These are phyloP conservation scores for Mercurialis annua DNA, from an alignment of 345 rosid species.

Conservation along the genomic window DNA sequence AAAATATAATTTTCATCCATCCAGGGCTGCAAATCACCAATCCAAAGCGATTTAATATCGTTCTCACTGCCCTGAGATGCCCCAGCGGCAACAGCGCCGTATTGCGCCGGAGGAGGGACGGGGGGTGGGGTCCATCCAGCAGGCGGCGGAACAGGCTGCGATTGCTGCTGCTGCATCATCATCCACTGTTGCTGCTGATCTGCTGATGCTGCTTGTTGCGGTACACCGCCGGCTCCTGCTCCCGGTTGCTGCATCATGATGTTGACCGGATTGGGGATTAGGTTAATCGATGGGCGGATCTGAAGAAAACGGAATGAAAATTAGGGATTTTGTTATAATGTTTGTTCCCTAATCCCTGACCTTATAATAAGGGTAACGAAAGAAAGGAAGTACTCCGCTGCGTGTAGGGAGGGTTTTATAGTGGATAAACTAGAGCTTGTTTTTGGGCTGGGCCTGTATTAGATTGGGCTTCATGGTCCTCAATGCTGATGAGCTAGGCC, in stretches of 20 bases:
- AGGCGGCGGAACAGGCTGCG: constrained; percentile 62
- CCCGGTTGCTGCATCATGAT: constrained; percentile 79
- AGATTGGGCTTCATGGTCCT: background rate
- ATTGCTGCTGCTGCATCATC: constrained; percentile 57
- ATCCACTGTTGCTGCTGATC: constrained; percentile 57
- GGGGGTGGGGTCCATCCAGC: constrained; percentile 80
- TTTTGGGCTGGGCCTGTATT: background rate
- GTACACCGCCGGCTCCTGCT: constrained; percentile 45
- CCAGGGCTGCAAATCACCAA: constrained; percentile 87
- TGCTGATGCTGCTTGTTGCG: constrained; percentile 41
- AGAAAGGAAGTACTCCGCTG: background rate
- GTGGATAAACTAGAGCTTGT: background rate
- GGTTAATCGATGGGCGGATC: constrained; percentile 4
- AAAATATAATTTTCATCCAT: constrained; percentile 87
- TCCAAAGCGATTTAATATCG: constrained; percentile 84
- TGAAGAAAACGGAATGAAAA: too few species aligned
- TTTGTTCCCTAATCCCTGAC: background rate
- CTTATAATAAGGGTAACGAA: background rate
- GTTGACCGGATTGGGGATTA: background rate
- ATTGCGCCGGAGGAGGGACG: constrained; percentile 57
- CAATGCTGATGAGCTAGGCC: too few species aligned
- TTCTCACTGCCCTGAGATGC: constrained; percentile 6
- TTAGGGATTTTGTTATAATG: background rate
- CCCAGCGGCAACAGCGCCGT: constrained; percentile 17
- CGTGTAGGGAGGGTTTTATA: constrained; percentile 1